Percentiles rank a stretch among this genome's conserved stretches.
phyloP scores from a whole-genome alignment of 2,329 filamentous ascomycete species.

The Microdochium nivale region DNA sequence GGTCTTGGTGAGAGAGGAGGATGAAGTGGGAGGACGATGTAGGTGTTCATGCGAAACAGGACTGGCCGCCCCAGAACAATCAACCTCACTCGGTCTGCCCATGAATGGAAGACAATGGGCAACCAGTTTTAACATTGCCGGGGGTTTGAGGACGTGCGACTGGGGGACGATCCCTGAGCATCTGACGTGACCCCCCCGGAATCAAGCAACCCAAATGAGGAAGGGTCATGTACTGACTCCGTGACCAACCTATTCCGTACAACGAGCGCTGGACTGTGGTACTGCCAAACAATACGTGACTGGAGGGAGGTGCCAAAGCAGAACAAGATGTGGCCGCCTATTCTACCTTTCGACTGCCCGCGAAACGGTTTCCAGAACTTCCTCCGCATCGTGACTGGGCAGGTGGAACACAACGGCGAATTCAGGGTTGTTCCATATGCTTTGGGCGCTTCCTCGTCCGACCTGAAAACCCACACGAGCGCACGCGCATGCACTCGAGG shows the following conservation, averaged over 20 bases:
- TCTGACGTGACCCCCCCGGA: neutral
- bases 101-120: neutral
- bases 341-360: neutral
- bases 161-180: neutral
- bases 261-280: neutral
- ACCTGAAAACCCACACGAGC: neutral
- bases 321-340: neutral
- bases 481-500: neutral
- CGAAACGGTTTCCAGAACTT: neutral
- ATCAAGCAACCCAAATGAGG: neutral
- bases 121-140: neutral
- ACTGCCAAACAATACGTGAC: neutral
- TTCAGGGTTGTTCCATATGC: neutral
- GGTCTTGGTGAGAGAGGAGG: neutral
- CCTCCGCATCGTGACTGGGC: neutral
- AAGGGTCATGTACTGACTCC: neutral
- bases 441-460: neutral
- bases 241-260: neutral
- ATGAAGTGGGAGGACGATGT: neutral
- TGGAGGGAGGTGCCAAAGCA: neutral
- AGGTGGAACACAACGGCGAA: neutral
- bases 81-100: neutral
- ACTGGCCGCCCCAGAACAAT: neutral
- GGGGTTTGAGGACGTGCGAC: neutral
- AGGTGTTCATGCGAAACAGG: neutral